Base-by-base conservation (phyloP, 1,284 basidiomycete genomes). In the Ceratobasidium sp. region DNA sequence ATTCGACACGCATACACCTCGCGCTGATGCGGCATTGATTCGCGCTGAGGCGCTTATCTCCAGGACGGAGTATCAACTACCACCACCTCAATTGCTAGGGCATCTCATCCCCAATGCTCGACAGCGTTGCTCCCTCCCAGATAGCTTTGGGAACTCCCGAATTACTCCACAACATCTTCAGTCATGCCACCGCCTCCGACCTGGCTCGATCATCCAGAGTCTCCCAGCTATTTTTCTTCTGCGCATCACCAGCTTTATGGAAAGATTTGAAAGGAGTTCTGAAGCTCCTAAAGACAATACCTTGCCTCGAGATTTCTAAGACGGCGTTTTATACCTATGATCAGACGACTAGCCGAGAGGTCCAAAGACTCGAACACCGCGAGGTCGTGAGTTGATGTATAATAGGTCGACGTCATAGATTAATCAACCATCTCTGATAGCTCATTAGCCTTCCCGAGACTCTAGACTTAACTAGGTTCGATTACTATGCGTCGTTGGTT, bases 401-500 rank as follows among this genome's bases (percentile, higher is more conserved):
- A 40, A 40, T 11, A 5, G 25, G 5, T 17, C 13, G 15, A 17
- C 2, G 15, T 43, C 15, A 22, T 40, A 29, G 32, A 25, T 40
- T 4, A 17, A 56, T 25, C 61, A 32, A 9, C 19, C 5, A 11
- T 19, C 11, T 25, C 64, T 17, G 2, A 8, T 32, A 73, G 70
- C 22, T 52, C 32, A 37, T 73, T 25, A 59, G 61, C n/a, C 43
- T 62, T 51, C 56, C 43, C 29, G 59, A 73, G 17, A 34, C 59
- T 3, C 52, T 64, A 6, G 61, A 65, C 34, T 51, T 74, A 29
- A 34, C 59, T 2, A 44, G 71, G 17, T 74, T 74, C 25, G 56
- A 74, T 32, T 65, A 62, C 37, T 74, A 74, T 52, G 59, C 71
- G 44, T 49, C 59, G 11, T 32, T 74, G 7, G 44, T 74, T 7